phyloP scores from a whole-genome alignment of 2,329 filamentous ascomycete species.

The Exophiala aquamarina region DNA sequence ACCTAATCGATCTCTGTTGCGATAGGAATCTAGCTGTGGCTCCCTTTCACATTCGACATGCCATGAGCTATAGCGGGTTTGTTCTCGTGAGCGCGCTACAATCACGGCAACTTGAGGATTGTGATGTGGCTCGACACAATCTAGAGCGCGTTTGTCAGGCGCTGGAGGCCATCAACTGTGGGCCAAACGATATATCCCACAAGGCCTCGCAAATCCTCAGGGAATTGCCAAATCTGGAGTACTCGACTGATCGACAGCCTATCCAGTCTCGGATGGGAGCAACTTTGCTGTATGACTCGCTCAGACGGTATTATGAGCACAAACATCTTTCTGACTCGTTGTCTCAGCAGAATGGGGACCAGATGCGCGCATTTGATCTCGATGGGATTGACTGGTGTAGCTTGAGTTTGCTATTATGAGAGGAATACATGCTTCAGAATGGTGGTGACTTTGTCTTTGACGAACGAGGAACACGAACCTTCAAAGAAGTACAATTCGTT shows the following conservation, averaged over 20 bases:
- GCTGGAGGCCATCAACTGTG: slow-evolving; percentile 3
- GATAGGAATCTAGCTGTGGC: slow-evolving; percentile 6
- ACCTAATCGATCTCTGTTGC: slow-evolving; percentile 8
- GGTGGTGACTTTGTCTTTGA: no score
- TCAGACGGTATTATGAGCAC: slow-evolving; percentile 4
- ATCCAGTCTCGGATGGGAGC: slow-evolving; percentile 12
- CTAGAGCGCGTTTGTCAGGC: slow-evolving; percentile 8
- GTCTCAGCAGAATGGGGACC: not conserved
- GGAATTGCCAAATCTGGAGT: slow-evolving; percentile 3
- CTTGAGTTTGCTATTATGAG: no score
- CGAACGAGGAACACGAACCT: no score
- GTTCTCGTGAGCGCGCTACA: slow-evolving; percentile 5
- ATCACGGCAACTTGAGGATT: slow-evolving; percentile 1
- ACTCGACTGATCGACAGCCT: slow-evolving; percentile 4
- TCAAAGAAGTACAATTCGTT: no score
- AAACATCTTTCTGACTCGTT: not conserved
- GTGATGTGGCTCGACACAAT: slow-evolving; percentile 6
- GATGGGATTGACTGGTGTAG: slow-evolving; percentile 12
- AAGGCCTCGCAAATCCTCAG: slow-evolving; percentile 5
- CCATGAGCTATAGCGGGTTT: slow-evolving; percentile 5
- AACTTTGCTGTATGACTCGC: slow-evolving; percentile 6
- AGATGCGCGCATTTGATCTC: slow-evolving; percentile 7
- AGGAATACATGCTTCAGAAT: no score
- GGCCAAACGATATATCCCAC: slow-evolving; percentile 4
- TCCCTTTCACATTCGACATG: slow-evolving; percentile 3